Evolutionary conservation across 2,329 filamentous ascomycete species (phyloP), one percentile per base, ranked within the genome.

Genomic region (Colletotrichum siamense): DNA sequence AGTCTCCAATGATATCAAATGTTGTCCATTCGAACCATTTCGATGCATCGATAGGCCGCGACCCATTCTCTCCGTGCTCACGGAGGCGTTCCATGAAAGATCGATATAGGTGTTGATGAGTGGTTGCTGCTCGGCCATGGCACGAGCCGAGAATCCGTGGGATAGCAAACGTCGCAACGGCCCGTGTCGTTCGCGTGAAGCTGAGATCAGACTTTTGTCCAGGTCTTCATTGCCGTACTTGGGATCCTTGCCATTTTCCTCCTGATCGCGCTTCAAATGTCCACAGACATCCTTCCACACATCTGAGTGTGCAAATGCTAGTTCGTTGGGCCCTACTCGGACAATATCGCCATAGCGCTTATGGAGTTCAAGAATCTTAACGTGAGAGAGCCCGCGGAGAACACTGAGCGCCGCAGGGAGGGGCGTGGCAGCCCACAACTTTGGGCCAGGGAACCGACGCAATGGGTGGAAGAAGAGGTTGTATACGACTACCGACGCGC

Each of bases 251-350:
- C 34, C 55, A 9, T 73, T 73, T 36, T 73, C 70, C 13, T 73
- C 64, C 30, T 67, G 64, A 18, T 34, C 52, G 49, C 63, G 63
- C 64, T 73, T 68, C n/a, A 73, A 34, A 34, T 73, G 70, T 34
- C 83, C 84, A 69, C 86, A 87, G 26, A 88, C 87, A 9, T 86
- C 85, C 68, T 83, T 84, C 84, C 83, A 87, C 2, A 82, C 84
- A 12, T 80, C 66, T 2, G 80, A 36, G 7, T 81, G 81, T 16
- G 81, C 83, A 71, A 86, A 87, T 2, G 84, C 82, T 4, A 89
- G 81, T 34, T 84, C 79, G 44, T 84, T 82, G 0, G 87, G 87
- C 0, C 79, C 82, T 5, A 86, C 79, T 3, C 88, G 84, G 12
- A 89, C 82, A 1, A 88, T 81, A 26, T 79, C 77, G 6, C 81